Evolutionary conservation across 306 rosid genomes (phyloP).

Genomic region (Malus orientalis): DNA sequence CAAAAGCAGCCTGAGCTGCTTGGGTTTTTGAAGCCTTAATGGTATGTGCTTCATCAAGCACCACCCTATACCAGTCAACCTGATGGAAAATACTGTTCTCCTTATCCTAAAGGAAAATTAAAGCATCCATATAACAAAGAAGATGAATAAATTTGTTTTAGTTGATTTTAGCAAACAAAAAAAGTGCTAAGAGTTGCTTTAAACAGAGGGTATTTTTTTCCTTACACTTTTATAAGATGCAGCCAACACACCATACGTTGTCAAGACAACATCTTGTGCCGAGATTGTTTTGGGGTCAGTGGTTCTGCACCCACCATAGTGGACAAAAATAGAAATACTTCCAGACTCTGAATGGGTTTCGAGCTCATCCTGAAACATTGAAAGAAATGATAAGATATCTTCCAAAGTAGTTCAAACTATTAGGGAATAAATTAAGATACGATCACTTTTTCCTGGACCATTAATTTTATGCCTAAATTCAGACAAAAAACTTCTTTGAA

Average conservation of each 20-base stretch:
- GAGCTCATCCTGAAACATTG: constrained; percentile 67
- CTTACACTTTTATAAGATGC: constrained; percentile 55
- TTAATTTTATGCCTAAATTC: not conserved
- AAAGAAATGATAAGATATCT: constrained; percentile 14
- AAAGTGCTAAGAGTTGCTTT: not conserved
- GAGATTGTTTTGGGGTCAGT: constrained; percentile 37
- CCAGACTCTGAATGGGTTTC: constrained; percentile 60
- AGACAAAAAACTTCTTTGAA: not conserved
- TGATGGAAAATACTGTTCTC: constrained; percentile 63
- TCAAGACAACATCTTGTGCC: constrained; percentile 69
- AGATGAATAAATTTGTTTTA: not conserved
- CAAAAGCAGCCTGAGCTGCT: constrained; percentile 55
- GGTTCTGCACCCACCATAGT: constrained; percentile 73
- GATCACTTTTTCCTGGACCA: not conserved
- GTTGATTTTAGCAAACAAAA: not conserved
- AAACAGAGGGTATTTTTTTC: not conserved
- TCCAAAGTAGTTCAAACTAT: not conserved
- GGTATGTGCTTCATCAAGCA: constrained; percentile 87
- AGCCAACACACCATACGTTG: constrained; percentile 66
- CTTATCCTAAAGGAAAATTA: constrained; percentile 34
- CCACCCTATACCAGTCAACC: constrained; percentile 79
- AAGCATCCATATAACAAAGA: not conserved
- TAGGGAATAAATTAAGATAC: not conserved
- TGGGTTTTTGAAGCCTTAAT: constrained; percentile 55
- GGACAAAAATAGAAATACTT: constrained; percentile 62